Base-by-base conservation (phyloP, 371 early-diverging fungal genomes). In the Mucor racemosus region DNA sequence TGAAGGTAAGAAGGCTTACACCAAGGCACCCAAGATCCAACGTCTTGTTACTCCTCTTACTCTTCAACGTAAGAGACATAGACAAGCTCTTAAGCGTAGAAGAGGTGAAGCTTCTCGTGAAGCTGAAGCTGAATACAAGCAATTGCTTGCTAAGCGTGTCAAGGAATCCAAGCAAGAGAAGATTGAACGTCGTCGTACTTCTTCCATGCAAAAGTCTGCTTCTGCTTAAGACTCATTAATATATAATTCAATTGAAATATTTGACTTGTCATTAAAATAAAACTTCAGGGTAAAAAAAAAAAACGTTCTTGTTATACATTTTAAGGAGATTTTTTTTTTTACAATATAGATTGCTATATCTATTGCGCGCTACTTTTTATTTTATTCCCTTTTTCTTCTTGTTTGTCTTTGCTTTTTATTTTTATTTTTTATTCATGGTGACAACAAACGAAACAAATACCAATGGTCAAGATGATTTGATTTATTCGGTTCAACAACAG, bases 11-110 rank as follows among this genome's bases (percentile, higher is more conserved):
- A 96, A 96, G 92, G 86, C 93, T 68, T 89, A 86, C 90, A 92
- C 96, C 88, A 98, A 98, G 93, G 98, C 90, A 60, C 90, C 90
- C 76, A 90, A 89, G 94, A 97, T 98, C 91, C 99, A 98, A 87
- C 97, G 99, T 77, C 90, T 98, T 72, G 95, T 98, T 73, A 98
- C 99, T 72, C 99, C 99, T 71, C 84, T 91, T 74, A 93, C 93
- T 68, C 91, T 97, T 68, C 97, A 96, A 88, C 95, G 96, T 86
- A 95, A 95, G 90, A 90, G 97, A 69, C 91, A 88, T 78, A 87
- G 84, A 68, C 78, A 85, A 70, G 91, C 96, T 76, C 84, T 91
- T 79, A 97, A 97, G 96, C 86, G 86, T 75, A 87, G 87, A 80
- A 88, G 90, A 73, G 78, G 86, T 62, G 91, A 89, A 76, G 87